These are phyloP conservation scores for Candida piceae DNA, from an alignment of 805 yeast species.

Conservation along the genomic window DNA sequence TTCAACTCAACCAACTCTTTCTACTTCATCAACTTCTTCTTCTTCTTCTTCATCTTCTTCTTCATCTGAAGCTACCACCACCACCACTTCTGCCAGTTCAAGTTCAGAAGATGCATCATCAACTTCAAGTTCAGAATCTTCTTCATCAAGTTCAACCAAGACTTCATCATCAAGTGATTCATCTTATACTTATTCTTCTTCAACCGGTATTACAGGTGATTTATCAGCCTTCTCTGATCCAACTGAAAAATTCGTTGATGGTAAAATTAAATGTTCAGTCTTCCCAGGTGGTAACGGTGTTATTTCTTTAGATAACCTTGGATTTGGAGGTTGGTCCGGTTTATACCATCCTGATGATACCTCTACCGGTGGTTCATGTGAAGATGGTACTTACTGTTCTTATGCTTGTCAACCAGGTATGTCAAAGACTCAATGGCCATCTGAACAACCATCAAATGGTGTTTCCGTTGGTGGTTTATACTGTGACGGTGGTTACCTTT, in stretches of 20 bases:
- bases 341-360: slow-evolving; percentile 49
- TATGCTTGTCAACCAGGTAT: slow-evolving; percentile 98
- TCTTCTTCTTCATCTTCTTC: slow-evolving; percentile 12
- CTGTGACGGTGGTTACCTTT: slow-evolving; percentile 80
- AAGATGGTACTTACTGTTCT: slow-evolving; percentile 91
- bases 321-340: slow-evolving; percentile 45
- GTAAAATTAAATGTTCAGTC: slow-evolving; percentile 58
- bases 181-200: slow-evolving; percentile 21
- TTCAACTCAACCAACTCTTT: slow-evolving; percentile 7
- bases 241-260: slow-evolving; percentile 56
- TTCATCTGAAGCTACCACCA: no score
- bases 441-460: slow-evolving; percentile 80
- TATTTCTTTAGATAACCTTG: slow-evolving; percentile 52
- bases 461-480: slow-evolving; percentile 89
- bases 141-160: slow-evolving; percentile 16
- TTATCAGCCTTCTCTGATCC: slow-evolving; percentile 46
- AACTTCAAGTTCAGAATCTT: slow-evolving; percentile 24
- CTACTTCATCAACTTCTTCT: slow-evolving; percentile 21
- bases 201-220: slow-evolving; percentile 46
- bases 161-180: slow-evolving; percentile 50
- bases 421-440: slow-evolving; percentile 99
- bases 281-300: slow-evolving; percentile 79
- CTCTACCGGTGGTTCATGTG: slow-evolving; percentile 53
- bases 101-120: no score
- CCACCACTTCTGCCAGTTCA: slow-evolving; percentile 8